Percentiles rank a stretch among this genome's conserved stretches.
These are phyloP conservation scores for Pseudozyma sp. DNA, from an alignment of 1,284 basidiomycete species.

Conservation along the genomic window DNA sequence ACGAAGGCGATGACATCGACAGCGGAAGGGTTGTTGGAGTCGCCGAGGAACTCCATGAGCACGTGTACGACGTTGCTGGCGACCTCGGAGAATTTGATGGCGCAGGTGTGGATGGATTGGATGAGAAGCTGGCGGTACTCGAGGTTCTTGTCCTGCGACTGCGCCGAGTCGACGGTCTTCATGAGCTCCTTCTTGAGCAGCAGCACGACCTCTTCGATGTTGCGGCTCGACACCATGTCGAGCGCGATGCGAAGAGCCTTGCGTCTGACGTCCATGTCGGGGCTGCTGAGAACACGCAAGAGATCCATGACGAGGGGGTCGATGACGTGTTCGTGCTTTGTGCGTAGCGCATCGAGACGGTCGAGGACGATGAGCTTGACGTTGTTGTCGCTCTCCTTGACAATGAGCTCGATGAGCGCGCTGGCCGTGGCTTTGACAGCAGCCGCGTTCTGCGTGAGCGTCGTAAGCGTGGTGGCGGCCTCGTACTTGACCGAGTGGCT, in stretches of 20 bases:
- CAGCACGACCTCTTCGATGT: constrained; percentile 96
- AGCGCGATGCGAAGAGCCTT: constrained; percentile 91
- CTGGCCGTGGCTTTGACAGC: constrained; percentile 95
- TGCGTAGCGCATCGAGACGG: constrained; percentile 84
- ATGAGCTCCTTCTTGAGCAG: constrained; percentile 99
- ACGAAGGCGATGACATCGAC: constrained; percentile 97
- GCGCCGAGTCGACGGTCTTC: constrained; percentile 76
- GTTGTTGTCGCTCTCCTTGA: constrained; percentile 98
- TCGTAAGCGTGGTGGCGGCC: constrained; percentile 93
- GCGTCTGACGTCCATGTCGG: constrained; percentile 95
- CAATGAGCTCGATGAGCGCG: constrained; percentile 87
- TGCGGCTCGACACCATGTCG: constrained; percentile 92
- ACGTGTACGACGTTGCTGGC: constrained; percentile 96
- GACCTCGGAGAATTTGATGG: constrained; percentile 97
- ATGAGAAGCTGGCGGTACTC: constrained; percentile 97
- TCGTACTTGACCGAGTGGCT: constrained; percentile 98
- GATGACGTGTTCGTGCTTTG: constrained; percentile 89
- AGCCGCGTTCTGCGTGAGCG: constrained; percentile 92
- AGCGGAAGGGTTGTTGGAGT: constrained; percentile 93
- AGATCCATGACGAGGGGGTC: constrained; percentile 96
- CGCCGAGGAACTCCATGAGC: constrained; percentile 97
- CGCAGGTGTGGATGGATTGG: constrained; percentile 95
- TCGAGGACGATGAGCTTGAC: constrained; percentile 98
- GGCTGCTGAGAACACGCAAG: constrained; percentile 87
- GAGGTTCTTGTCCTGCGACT: constrained; percentile 73